phyloP scores from a whole-genome alignment of 2,329 filamentous ascomycete genomes.

The Arthrobotrys entomopaga region DNA sequence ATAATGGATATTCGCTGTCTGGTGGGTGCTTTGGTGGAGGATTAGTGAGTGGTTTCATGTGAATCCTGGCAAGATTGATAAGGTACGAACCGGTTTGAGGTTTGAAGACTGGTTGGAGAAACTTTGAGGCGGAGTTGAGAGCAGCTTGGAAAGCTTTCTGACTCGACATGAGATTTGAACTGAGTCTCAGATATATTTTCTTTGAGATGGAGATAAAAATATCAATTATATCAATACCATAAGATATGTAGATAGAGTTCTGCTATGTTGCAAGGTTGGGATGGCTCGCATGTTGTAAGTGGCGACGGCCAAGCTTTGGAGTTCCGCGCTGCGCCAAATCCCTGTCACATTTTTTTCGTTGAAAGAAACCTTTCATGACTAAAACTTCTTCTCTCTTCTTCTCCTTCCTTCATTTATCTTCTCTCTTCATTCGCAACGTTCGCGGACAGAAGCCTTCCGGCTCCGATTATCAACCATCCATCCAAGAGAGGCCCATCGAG shows the following conservation, averaged over 20 bases:
- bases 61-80: background rate
- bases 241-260: too few species aligned
- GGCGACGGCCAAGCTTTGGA: slow-evolving; percentile 38
- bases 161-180: slow-evolving; percentile 37
- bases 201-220: background rate
- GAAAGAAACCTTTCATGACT: slow-evolving; percentile 12
- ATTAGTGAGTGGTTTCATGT: slow-evolving; percentile 16
- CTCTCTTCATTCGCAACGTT: too few species aligned
- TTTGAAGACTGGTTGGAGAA: slow-evolving; percentile 50
- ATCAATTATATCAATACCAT: too few species aligned
- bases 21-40: slow-evolving; percentile 31
- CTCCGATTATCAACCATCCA: too few species aligned
- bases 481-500: too few species aligned
- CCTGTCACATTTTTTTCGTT: slow-evolving; percentile 42
- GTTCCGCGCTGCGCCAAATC: slow-evolving; percentile 28
- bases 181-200: background rate
- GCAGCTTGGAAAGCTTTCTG: slow-evolving; percentile 42
- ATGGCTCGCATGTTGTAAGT: slow-evolving; percentile 15
- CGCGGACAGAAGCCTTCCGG: too few species aligned
- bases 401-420: background rate
- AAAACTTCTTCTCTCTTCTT: slow-evolving; percentile 2
- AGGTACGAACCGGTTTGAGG: slow-evolving; percentile 36
- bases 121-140: slow-evolving; percentile 29
- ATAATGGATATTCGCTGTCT: slow-evolving; percentile 41
- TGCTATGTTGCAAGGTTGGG: slow-evolving; percentile 1